These are phyloP conservation scores for Plasmodium fragile DNA, from an alignment of 169 alveolate genomes.

Conservation along the genomic window DNA sequence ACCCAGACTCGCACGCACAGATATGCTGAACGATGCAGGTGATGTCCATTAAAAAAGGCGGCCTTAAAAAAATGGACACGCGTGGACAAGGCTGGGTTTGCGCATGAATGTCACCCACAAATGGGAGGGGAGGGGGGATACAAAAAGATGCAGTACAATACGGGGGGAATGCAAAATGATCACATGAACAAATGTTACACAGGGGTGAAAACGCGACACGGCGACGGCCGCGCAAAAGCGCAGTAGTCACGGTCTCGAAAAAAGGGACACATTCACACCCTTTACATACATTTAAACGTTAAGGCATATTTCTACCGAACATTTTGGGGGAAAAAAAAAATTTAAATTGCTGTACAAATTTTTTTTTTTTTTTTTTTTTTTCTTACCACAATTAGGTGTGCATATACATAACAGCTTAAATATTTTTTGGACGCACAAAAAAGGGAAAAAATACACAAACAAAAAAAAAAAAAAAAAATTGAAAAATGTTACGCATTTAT, in stretches of 20 bases:
- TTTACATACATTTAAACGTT: not conserved
- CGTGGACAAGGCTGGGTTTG: not conserved
- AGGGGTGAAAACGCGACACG: not conserved
- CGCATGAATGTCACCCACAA: not conserved
- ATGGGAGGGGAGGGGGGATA: not conserved
- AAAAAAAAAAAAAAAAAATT: not conserved
- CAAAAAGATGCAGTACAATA: not conserved
- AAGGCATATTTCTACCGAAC: conserved; percentile 23
- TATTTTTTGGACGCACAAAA: conserved; percentile 21
- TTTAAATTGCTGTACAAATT: not conserved
- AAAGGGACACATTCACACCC: not conserved
- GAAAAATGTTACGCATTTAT: not conserved
- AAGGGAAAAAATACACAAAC: conserved; percentile 3
- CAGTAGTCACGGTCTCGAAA: not conserved
- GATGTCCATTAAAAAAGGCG: not conserved
- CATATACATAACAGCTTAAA: conserved; percentile 8
- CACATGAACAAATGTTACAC: not conserved
- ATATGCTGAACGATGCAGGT: not conserved
- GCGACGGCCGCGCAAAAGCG: not conserved
- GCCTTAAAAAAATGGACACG: conserved; percentile 6
- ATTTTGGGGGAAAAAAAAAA: not conserved
- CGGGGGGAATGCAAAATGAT: not conserved
- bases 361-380: conserved; percentile 10
- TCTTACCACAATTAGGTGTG: conserved; percentile 58
- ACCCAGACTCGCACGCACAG: not conserved